phyloP scores from a whole-genome alignment of 164 flowering plant species.

The Kingdonia uniflora region DNA sequence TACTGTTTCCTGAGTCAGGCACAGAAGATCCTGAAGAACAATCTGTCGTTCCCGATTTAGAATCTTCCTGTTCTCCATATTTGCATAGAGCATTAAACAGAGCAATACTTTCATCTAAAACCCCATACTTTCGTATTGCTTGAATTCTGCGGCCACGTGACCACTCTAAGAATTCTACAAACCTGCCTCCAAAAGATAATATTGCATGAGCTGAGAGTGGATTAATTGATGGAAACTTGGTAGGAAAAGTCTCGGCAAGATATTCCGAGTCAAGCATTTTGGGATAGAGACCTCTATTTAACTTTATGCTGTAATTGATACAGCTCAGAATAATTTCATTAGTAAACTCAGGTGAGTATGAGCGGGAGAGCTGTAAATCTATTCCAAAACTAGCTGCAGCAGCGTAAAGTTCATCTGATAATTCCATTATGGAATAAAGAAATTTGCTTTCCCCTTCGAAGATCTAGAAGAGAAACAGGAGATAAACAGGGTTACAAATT shows the following conservation, averaged over 20 bases:
- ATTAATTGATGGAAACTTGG: constrained; percentile 82
- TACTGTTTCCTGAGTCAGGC: constrained; percentile 42
- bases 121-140: constrained; percentile 38
- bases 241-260: constrained; percentile 83
- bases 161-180: constrained; percentile 50
- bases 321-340: constrained; percentile 66
- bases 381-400: constrained; percentile 84
- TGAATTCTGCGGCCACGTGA: constrained; percentile 36
- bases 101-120: constrained; percentile 58
- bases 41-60: constrained; percentile 83
- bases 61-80: constrained; percentile 77
- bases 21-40: constrained; percentile 81
- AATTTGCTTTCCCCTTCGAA: constrained; percentile 80
- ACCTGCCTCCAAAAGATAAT: constrained; percentile 47
- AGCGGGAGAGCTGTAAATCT: constrained; percentile 67
- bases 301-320: constrained; percentile 33
- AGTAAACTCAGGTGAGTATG: constrained; percentile 66
- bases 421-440: constrained; percentile 68
- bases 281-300: constrained; percentile 36
- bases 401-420: constrained; percentile 85
- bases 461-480: constrained; percentile 28
- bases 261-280: constrained; percentile 82
- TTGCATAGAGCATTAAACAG: constrained; percentile 54
- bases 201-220: constrained; percentile 87
- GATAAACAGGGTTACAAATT: too few species aligned